Conservation (phyloP, 2,329 filamentous ascomycete species). For the Cladosporium sp. region DNA sequence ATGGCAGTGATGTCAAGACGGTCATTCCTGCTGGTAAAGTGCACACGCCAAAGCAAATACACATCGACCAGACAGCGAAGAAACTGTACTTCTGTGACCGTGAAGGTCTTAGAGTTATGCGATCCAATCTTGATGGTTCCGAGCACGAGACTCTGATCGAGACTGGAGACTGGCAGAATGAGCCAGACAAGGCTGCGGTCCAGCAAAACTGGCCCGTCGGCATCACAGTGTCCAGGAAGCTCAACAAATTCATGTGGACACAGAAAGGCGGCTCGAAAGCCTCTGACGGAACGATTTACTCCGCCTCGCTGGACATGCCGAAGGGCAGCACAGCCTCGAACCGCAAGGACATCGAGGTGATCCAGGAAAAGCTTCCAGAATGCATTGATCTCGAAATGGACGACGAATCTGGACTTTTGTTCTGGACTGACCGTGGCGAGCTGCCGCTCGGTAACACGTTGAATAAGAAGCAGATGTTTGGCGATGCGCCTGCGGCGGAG, state of each 20-base stretch:
- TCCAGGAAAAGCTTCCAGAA: conserved; percentile 50
- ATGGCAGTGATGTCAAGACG: conserved; percentile 48
- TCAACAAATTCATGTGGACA: conserved; percentile 58
- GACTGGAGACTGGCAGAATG: conserved; percentile 41
- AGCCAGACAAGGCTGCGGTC: conserved; percentile 34
- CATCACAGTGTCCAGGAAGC: conserved; percentile 50
- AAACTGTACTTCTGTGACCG: conserved; percentile 48
- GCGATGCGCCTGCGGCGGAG: conserved; percentile 21
- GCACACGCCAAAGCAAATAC: conserved; percentile 52
- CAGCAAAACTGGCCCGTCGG: conserved; percentile 39
- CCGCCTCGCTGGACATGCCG: conserved; percentile 47
- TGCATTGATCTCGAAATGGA: conserved; percentile 61
- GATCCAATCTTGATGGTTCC: conserved; percentile 40
- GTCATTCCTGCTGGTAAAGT: conserved; percentile 48
- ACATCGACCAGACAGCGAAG: conserved; percentile 30
- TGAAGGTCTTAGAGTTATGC: conserved; percentile 43
- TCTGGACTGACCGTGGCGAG: conserved; percentile 64
- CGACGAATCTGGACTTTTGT: conserved; percentile 46
- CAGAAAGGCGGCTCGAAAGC: conserved; percentile 59
- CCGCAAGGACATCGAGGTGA: conserved; percentile 47
- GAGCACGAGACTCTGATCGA: conserved; percentile 43
- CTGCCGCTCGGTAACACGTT: conserved; percentile 56
- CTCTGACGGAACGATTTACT: conserved; percentile 54
- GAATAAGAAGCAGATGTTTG: conserved; percentile 40
- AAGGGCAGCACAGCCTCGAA: conserved; percentile 35